A percentile compares a stretch with the other conserved stretches of the same genome.
These are phyloP conservation scores for Zygotorulaspora chibaensis DNA, from an alignment of 805 yeast species.

Conservation along the genomic window DNA sequence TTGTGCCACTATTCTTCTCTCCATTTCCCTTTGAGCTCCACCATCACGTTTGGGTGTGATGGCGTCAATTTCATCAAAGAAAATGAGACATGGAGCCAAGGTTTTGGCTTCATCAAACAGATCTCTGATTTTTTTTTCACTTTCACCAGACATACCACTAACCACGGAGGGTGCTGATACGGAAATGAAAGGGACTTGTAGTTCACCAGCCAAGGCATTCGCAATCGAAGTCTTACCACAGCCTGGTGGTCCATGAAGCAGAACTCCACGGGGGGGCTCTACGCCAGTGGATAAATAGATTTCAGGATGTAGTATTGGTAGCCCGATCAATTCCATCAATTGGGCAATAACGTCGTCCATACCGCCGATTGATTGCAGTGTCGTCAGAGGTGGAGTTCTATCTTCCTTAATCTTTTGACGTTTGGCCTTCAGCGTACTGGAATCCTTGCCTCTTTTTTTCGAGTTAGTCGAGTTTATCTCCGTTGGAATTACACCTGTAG, in stretches of 20 bases:
- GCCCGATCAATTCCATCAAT: slow-evolving; percentile 82
- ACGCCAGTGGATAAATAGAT: slow-evolving; percentile 83
- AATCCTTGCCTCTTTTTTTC: slow-evolving; percentile 52
- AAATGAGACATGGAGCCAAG: slow-evolving; percentile 87
- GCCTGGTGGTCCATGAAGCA: slow-evolving; percentile 98
- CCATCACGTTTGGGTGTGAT: slow-evolving; percentile 98
- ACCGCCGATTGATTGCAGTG: slow-evolving; percentile 80
- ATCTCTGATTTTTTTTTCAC: slow-evolving; percentile 90
- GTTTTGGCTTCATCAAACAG: slow-evolving; percentile 87
- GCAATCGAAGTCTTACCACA: slow-evolving; percentile 98
- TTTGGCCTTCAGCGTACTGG: slow-evolving; percentile 32
- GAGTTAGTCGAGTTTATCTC: slow-evolving; percentile 25
- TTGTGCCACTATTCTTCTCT: slow-evolving; percentile 93
- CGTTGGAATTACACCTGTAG: slow-evolving; percentile 7
- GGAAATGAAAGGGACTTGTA: slow-evolving; percentile 86
- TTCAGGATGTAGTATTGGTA: slow-evolving; percentile 93
- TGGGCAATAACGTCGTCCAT: slow-evolving; percentile 80
- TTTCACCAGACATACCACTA: slow-evolving; percentile 98
- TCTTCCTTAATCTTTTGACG: slow-evolving; percentile 46
- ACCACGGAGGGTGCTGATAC: slow-evolving; percentile 95
- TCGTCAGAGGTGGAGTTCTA: slow-evolving; percentile 64
- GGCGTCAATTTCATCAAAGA: slow-evolving; percentile 96
- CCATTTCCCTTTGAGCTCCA: slow-evolving; percentile 94
- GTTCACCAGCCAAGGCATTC: slow-evolving; percentile 90
- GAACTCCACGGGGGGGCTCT: slow-evolving; percentile 90